Percentiles rank a stretch among this genome's conserved stretches.
Conservation (phyloP, 768 basidiomycete genomes). For the Terana coerulea region DNA sequence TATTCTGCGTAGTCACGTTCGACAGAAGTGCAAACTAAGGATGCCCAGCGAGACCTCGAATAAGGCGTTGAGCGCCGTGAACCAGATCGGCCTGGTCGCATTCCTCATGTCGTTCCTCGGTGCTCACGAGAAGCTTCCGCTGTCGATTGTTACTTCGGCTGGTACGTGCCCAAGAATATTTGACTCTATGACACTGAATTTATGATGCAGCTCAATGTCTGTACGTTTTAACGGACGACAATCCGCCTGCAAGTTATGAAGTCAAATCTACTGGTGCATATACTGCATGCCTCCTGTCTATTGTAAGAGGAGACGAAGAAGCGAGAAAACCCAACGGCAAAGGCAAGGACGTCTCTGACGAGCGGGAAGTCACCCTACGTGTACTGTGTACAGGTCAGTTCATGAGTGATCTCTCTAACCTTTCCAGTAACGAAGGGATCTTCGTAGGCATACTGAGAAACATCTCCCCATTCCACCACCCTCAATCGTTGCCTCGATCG, state of each 20-base stretch:
- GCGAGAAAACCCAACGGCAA: slow-evolving; percentile 32
- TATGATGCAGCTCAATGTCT: slow-evolving; percentile 72
- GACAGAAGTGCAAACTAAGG: slow-evolving; percentile 17
- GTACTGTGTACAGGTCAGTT: slow-evolving; percentile 67
- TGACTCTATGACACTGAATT: background rate
- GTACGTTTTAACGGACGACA: slow-evolving; percentile 92
- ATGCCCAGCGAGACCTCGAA: slow-evolving; percentile 79
- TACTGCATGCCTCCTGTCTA: slow-evolving; percentile 60
- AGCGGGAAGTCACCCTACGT: slow-evolving; percentile 47
- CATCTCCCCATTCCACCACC: slow-evolving; percentile 74
- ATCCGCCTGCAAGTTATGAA: slow-evolving; percentile 66
- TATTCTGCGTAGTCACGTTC: background rate
- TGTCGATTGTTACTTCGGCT: slow-evolving; percentile 73
- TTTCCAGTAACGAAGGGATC: background rate
- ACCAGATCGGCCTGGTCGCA: slow-evolving; percentile 70
- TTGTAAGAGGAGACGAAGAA: slow-evolving; percentile 40
- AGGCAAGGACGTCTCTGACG: slow-evolving; percentile 41
- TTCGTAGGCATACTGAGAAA: slow-evolving; percentile 69
- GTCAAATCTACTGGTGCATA: slow-evolving; percentile 59
- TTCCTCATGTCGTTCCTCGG: slow-evolving; percentile 90
- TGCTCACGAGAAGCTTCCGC: slow-evolving; percentile 62
- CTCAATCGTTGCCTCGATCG: slow-evolving; percentile 52
- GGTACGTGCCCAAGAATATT: slow-evolving; percentile 41
- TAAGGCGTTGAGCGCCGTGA: slow-evolving; percentile 86
- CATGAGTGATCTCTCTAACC: background rate